A percentile compares a stretch with the other conserved stretches of the same genome.
phyloP scores from a whole-genome alignment of 2,329 filamentous ascomycete species.

The Ceratocystis papillata region DNA sequence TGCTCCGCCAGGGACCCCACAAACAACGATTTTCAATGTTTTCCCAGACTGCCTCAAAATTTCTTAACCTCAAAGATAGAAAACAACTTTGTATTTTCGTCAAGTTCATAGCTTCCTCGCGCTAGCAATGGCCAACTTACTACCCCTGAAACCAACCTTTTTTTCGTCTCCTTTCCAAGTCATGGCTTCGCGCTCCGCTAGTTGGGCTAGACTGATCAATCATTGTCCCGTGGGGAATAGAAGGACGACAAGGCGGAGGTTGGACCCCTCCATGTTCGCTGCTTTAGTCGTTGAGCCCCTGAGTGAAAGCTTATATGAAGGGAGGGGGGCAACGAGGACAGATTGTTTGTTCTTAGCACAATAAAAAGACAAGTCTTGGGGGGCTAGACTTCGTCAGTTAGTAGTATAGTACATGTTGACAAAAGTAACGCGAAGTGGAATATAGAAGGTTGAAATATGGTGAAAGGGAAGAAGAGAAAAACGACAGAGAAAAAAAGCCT shows the following conservation, averaged over 20 bases:
- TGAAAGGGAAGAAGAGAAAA: not conserved
- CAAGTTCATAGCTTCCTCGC: not conserved
- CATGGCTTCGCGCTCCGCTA: no score
- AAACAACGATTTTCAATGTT: not conserved
- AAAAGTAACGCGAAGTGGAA: not conserved
- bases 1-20: fast-evolving
- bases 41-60: no score
- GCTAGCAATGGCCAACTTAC: not conserved
- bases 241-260: not conserved
- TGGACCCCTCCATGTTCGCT: constrained; percentile 4
- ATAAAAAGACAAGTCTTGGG: not conserved
- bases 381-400: no score
- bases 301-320: not conserved
- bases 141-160: not conserved
- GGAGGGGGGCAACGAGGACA: constrained; percentile 2
- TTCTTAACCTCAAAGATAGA: not conserved
- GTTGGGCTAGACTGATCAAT: no score
- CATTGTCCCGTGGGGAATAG: not conserved
- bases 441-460: not conserved
- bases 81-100: not conserved
- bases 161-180: not conserved
- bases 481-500: not conserved
- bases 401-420: no score
- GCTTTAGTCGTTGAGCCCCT: not conserved
- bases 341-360: not conserved